Base-by-base conservation (phyloP, 208 protist genomes). In the Leishmania tarentolae region DNA sequence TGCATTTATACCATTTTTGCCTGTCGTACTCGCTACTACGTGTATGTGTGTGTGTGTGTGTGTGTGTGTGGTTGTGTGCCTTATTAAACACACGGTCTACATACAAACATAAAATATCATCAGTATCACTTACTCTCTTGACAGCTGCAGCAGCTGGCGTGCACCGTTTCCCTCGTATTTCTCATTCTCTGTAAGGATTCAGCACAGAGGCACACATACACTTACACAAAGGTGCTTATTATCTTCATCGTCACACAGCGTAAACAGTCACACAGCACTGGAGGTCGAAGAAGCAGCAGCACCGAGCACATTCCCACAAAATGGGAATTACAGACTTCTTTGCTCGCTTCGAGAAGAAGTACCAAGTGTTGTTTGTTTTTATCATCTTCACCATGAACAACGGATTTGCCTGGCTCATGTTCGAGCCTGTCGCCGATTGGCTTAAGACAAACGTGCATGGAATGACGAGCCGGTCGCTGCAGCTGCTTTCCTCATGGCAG, bases 391-490 rank as follows among this genome's bases (percentile, higher is more conserved):
- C 92, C 9, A 88, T 93, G 35, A 95, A 97, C 83, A 95, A 97
- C 89, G 94, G 94, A 11, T 97, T 96, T 72, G 90, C 92, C 1
- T 97, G 94, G 92, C 86, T 97, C 50, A 94, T 96, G 92, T 97
- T 97, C 85, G 94, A 95, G 85, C 94, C 94, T 9, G 91, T 97
- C 35, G 91, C 91, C 9, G 87, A 86, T 42, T 91, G 87, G 86
- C 87, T 96, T 37, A 88, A 95, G 83, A 72, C 80, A 42, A 92
- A 93, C 70, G 83, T 97, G 4, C 66, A 88, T n/a, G 92, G 92
- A 24, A 81, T 97, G 69, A 77, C 79, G 31, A 87, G 78, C 84
- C 71, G 59, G 31, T 82, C 92, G 79, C 80, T 97, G 76, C 84
- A 93, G 83, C 81, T 97, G 59, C 91, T 97, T 44, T 93, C 90